phyloP scores from a whole-genome alignment of 352 stramenopile species.

The Blastocystis sp. region DNA sequence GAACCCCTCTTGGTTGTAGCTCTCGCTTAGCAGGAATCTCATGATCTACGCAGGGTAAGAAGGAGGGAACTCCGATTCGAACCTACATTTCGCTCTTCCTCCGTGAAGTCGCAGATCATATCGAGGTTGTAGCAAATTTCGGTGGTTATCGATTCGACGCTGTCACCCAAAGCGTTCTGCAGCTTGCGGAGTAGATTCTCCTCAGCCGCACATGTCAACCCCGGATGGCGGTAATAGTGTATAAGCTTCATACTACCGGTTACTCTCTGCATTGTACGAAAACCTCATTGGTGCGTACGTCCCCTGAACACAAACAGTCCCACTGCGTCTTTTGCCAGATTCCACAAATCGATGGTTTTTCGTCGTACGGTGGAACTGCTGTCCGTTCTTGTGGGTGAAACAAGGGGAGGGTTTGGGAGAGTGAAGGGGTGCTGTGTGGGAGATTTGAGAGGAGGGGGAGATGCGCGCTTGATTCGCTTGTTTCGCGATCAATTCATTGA shows the following conservation, averaged over 20 bases:
- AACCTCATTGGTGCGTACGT: neutral
- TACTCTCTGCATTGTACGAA: neutral
- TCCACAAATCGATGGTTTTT: neutral
- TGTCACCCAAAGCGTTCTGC: constrained; percentile 15
- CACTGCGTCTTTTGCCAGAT: neutral
- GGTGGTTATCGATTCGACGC: constrained; percentile 4
- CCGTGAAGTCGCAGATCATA: constrained; percentile 37
- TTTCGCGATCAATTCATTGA: too few relatives aligned
- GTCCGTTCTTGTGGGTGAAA: too few relatives aligned
- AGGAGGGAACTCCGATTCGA: neutral
- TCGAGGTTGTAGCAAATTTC: constrained; percentile 73
- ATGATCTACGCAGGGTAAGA: constrained; percentile 55
- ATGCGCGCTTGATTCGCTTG: too few relatives aligned
- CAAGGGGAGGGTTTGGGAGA: too few relatives aligned
- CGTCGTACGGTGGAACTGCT: too few relatives aligned
- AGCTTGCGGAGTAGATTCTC: constrained; percentile 71
- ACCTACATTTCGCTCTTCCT: constrained; percentile 58
- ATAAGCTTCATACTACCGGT: constrained; percentile 34
- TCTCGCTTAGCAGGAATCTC: constrained; percentile 55
- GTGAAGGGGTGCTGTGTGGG: too few relatives aligned
- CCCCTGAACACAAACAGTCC: neutral
- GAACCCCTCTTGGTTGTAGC: constrained; percentile 67
- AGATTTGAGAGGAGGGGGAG: too few relatives aligned
- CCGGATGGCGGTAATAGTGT: constrained; percentile 70
- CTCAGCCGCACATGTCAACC: constrained; percentile 46